phyloP scores from a whole-genome alignment of 352 stramenopile genomes.

The Globisporangium sylvaticum region DNA sequence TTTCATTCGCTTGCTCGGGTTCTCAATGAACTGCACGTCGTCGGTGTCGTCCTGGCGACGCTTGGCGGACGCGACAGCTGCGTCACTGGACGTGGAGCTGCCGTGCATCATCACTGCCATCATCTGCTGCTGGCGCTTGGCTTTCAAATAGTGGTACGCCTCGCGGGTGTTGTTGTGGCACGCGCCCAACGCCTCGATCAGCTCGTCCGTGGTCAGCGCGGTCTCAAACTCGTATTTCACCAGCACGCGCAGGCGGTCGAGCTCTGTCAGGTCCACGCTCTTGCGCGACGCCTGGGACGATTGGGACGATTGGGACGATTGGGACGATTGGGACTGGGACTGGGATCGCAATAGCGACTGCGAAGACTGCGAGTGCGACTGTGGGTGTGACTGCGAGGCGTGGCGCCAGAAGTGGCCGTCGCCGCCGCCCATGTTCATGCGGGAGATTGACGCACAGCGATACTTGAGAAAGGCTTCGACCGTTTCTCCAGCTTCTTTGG shows the following conservation, averaged over 20 bases:
- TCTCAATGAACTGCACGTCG: constrained; percentile 3
- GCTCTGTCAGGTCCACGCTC: constrained; percentile 30
- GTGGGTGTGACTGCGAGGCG: constrained; percentile 2
- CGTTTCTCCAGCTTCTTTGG: not conserved
- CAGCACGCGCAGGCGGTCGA: constrained; percentile 58
- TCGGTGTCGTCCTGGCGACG: constrained; percentile 2
- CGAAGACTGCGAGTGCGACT: no score
- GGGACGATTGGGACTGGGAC: not conserved
- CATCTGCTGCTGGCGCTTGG: constrained; percentile 18
- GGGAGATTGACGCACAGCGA: not conserved
- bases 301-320: not conserved
- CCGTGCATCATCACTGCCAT: not conserved
- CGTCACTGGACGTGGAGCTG: not conserved
- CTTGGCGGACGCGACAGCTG: constrained; percentile 12
- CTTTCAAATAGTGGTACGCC: constrained; percentile 52
- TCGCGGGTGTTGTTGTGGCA: constrained; percentile 42
- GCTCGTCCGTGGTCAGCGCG: constrained; percentile 38
- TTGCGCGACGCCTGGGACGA: constrained; percentile 12
- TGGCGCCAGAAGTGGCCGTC: constrained; percentile 4
- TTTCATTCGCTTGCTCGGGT: constrained; percentile 6
- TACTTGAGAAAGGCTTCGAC: not conserved
- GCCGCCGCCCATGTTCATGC: constrained; percentile 18
- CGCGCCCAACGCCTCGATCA: constrained; percentile 36
- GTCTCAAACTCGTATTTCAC: constrained; percentile 59
- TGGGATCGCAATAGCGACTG: no score